A percentile compares a stretch with the other conserved stretches of the same genome.
These are phyloP conservation scores for Hemerocallis citrina DNA, from an alignment of 106 monocot species.

Conservation along the genomic window DNA sequence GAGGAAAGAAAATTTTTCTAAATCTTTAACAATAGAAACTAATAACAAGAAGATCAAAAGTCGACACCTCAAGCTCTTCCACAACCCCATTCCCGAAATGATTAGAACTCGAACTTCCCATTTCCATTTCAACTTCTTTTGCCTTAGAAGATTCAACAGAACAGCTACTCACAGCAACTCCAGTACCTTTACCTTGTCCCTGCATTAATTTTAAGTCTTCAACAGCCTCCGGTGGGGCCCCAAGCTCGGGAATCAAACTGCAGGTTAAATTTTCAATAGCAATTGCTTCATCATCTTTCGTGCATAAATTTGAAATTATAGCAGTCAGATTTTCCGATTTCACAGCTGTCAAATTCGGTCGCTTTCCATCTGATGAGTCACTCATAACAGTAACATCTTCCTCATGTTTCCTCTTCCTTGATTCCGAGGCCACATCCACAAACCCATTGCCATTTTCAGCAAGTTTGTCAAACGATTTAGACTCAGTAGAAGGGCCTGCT, in stretches of 20 bases:
- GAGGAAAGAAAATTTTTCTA: background rate
- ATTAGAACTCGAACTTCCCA: conserved; percentile 11
- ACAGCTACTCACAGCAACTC: conserved; percentile 1
- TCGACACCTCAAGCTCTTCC: conserved; percentile 22
- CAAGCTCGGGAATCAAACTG: conserved; percentile 5
- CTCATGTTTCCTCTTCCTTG: conserved; percentile 25
- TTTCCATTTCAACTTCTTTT: conserved; percentile 10
- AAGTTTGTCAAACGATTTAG: conserved; percentile 4
- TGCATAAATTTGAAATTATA: conserved; percentile 5
- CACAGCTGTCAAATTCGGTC: background rate
- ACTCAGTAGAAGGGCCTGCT: background rate
- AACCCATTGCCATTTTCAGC: conserved; percentile 4
- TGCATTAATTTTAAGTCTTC: conserved; percentile 47
- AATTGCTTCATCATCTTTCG: conserved; percentile 30
- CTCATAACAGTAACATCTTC: conserved; percentile 8
- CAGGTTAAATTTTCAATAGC: conserved; percentile 35
- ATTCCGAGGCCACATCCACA: conserved; percentile 11
- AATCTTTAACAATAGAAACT: background rate
- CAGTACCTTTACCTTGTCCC: conserved; percentile 14
- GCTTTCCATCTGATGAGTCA: conserved; percentile 8
- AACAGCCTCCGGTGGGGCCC: conserved; percentile 13
- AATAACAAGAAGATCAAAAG: background rate
- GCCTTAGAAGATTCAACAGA: conserved; percentile 8
- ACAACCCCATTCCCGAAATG: conserved; percentile 17
- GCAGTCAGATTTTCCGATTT: background rate